Evolutionary conservation across 2,329 filamentous ascomycete genomes (phyloP).

Genomic region (Mycosphaerella sp.): DNA sequence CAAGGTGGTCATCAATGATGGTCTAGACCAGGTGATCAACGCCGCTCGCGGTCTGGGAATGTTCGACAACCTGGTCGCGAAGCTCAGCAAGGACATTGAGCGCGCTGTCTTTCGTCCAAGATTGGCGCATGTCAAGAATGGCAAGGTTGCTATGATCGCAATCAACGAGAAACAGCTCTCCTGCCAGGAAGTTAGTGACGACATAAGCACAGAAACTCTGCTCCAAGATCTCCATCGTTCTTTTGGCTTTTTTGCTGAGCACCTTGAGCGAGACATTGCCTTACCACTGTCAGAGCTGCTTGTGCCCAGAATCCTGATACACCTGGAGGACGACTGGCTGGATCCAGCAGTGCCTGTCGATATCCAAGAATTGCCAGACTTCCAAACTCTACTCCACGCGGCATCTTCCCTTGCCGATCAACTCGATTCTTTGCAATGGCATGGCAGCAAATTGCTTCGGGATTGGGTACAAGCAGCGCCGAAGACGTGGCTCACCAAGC

Average conservation of each 20-base stretch:
- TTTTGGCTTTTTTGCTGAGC: constrained; percentile 46
- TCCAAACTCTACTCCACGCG: constrained; percentile 62
- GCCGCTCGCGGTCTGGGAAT: constrained; percentile 22
- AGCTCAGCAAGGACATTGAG: constrained; percentile 28
- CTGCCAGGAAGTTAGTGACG: constrained; percentile 18
- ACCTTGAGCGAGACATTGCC: constrained; percentile 45
- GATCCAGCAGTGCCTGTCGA: constrained; percentile 68
- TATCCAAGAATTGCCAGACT: constrained; percentile 61
- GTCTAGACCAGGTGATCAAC: constrained; percentile 17
- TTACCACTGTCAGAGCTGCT: constrained; percentile 59
- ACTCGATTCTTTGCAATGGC: constrained; percentile 58
- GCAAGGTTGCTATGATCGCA: constrained; percentile 14
- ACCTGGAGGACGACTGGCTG: constrained; percentile 68
- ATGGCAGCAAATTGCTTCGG: constrained; percentile 54
- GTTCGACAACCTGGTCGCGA: constrained; percentile 26
- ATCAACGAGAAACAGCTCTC: constrained; percentile 26
- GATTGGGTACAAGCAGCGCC: constrained; percentile 78
- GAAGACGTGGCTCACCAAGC: constrained; percentile 76
- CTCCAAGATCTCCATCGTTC: constrained; percentile 41
- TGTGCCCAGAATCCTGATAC: constrained; percentile 61
- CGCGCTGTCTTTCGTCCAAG: constrained; percentile 27
- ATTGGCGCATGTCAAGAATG: constrained; percentile 19
- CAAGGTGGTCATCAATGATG: constrained; percentile 51
- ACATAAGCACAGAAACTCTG: constrained; percentile 26
- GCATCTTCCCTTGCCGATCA: constrained; percentile 58